Base-by-base conservation (phyloP, 2,329 filamentous ascomycete genomes). In the Acrodontium crateriforme region DNA sequence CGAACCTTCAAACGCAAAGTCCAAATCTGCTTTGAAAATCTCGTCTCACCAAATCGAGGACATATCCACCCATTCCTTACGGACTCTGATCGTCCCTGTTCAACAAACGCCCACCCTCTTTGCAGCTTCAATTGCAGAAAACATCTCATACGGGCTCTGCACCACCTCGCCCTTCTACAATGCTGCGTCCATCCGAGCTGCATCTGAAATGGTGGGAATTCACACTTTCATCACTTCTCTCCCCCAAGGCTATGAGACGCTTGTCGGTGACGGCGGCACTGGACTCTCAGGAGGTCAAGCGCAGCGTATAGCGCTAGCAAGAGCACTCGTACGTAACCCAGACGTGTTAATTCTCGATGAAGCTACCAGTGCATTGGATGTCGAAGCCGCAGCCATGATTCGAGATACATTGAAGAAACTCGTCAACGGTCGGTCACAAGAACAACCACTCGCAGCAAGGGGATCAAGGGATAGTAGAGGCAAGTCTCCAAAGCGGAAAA, bases 101-200 rank as follows among this genome's bases (percentile, higher is more conserved):
- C 65, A 76, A 0, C 80, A 85, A 49, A 58, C 63, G 2, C 76
- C 84, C 0, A 71, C 74, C 22, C 63, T 94, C 2, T 93, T 95
- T 50, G 80, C 84, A 0, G 67, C 68, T 12, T 75, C 75, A 0
- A 71, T 94, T 19, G 67, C 70, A 0, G 74, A 77, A 6, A 95
- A 95, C 46, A 92, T 95, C 31, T 59, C 62, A 3, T 94, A 94
- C 47, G 84, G 83, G 0, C 58, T 91, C 0, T 58, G 65, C 0
- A 56, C 64, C 2, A 49, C 55, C 3, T 75, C 70, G 0, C 58
- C 65, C 0, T 55, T 70, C 11, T 61, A 62, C n/a, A 56, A 53
- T 0, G 36, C 45, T 2, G 38, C 46, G 0, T 49, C 41, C 11
- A 67, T 81, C 12, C 50, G 49, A 7, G 56, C 65, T 1, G 53